Percentiles rank a stretch among this genome's conserved stretches.
Conservation (phyloP, 768 basidiomycete species). For the Austroboletus eburneus region DNA sequence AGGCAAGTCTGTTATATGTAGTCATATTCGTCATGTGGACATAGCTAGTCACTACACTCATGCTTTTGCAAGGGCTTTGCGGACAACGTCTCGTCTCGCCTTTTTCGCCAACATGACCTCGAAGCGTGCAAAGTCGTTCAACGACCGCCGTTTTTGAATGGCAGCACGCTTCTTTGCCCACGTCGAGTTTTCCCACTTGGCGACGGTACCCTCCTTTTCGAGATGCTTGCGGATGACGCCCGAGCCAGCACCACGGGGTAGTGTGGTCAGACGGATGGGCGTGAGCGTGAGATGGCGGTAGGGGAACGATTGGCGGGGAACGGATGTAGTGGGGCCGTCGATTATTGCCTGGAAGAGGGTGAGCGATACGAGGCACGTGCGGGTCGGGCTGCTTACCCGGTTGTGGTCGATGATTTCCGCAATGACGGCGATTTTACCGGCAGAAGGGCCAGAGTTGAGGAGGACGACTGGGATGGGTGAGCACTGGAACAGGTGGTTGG, state of each 20-base stretch:
- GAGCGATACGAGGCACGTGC: background rate
- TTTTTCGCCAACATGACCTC: slow-evolving; percentile 86
- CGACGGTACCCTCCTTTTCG: slow-evolving; percentile 78
- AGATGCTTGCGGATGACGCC: slow-evolving; percentile 80
- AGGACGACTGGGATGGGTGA: slow-evolving; percentile 62
- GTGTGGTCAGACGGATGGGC: slow-evolving; percentile 70
- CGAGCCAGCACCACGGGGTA: slow-evolving; percentile 84
- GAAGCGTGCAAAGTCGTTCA: slow-evolving; percentile 93
- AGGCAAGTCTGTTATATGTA: background rate
- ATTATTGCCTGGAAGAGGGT: slow-evolving; percentile 70
- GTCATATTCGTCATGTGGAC: too few relatives aligned
- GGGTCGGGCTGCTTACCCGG: slow-evolving; percentile 50
- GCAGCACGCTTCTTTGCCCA: slow-evolving; percentile 90
- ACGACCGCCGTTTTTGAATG: slow-evolving; percentile 62
- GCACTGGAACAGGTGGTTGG: background rate
- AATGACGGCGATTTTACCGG: slow-evolving; percentile 91
- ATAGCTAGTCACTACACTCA: slow-evolving; percentile 12
- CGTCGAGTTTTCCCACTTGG: slow-evolving; percentile 83
- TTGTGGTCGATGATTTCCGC: slow-evolving; percentile 99
- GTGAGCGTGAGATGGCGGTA: slow-evolving; percentile 94
- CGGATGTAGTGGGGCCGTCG: slow-evolving; percentile 88
- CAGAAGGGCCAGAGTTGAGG: slow-evolving; percentile 80
- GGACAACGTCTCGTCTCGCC: slow-evolving; percentile 71
- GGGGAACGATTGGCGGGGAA: slow-evolving; percentile 88
- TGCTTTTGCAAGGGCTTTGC: slow-evolving; percentile 59